Conservation (phyloP, 805 yeast species). For the Danielozyma ontarioensis region DNA sequence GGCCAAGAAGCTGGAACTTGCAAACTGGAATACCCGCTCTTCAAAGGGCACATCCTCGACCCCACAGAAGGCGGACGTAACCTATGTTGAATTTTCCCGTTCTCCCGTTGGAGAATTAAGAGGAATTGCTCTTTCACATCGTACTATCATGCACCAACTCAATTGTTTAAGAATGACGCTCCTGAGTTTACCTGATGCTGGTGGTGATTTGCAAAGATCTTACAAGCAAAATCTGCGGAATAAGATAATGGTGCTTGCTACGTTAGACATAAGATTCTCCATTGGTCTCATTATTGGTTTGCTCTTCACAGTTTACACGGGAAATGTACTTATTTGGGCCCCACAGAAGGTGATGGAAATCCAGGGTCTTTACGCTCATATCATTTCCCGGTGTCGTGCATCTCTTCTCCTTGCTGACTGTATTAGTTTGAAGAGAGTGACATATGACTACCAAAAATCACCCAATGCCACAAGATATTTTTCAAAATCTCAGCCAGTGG, state of each 20-base stretch:
- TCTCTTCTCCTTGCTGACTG: constrained; percentile 80
- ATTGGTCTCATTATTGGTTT: constrained; percentile 84
- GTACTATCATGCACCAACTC: constrained; percentile 87
- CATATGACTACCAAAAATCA: constrained; percentile 85
- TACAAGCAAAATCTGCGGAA: constrained; percentile 27
- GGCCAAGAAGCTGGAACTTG: constrained; percentile 33
- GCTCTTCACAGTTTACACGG: constrained; percentile 75
- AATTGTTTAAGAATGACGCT: constrained; percentile 63
- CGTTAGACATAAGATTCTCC: constrained; percentile 46
- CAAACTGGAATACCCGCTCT: constrained; percentile 15
- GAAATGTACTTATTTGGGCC: constrained; percentile 76
- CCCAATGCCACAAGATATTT: constrained; percentile 82
- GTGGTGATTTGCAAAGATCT: constrained; percentile 45
- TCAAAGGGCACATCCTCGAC: constrained; percentile 3
- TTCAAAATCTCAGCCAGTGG: constrained; percentile 68
- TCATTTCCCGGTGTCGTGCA: constrained; percentile 65
- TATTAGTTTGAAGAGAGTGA: constrained; percentile 81
- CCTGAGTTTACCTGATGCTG: constrained; percentile 58
- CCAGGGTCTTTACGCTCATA: constrained; percentile 83
- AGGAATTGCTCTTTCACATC: constrained; percentile 90
- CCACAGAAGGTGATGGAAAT: constrained; percentile 68
- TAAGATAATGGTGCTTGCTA: constrained; percentile 50
- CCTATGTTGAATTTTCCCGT: constrained; percentile 88
- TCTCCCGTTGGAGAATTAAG: constrained; percentile 87
- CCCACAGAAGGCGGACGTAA: constrained; percentile 52